Percentiles rank a stretch among this genome's conserved stretches.
Evolutionary conservation across 345 rosid species (phyloP).

Genomic region (Euphorbia lathyris): DNA sequence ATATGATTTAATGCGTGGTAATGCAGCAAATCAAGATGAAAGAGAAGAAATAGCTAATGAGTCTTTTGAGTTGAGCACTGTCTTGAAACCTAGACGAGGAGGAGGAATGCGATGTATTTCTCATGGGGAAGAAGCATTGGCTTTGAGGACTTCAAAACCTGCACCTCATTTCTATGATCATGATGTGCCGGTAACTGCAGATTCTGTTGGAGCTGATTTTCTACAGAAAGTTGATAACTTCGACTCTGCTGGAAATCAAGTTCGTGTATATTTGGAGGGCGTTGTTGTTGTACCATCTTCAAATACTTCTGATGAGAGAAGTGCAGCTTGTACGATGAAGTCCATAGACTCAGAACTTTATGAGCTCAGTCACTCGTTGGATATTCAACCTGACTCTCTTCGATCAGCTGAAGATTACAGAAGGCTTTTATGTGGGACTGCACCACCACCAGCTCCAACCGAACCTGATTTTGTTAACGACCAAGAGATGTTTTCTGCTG

Average conservation of each 20-base stretch:
- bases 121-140: constrained; percentile 29
- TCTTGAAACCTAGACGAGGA: constrained; percentile 15
- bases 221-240: constrained; percentile 21
- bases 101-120: constrained; percentile 29
- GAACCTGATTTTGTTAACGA: constrained; percentile 37
- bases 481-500: constrained; percentile 48
- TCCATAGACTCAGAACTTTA: constrained; percentile 31
- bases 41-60: constrained; percentile 33
- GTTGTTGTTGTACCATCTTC: constrained; percentile 16
- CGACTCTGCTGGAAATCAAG: constrained; percentile 20
- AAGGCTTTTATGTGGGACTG: constrained; percentile 36
- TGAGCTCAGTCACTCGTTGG: constrained; percentile 26
- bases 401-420: constrained; percentile 40
- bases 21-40: constrained; percentile 29
- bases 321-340: constrained; percentile 23
- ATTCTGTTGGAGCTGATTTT: constrained; percentile 27
- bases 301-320: constrained; percentile 22
- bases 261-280: constrained; percentile 11
- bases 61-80: constrained; percentile 27
- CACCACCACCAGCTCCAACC: constrained; percentile 21
- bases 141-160: constrained; percentile 29
- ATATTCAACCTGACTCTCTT: constrained; percentile 37
- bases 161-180: constrained; percentile 16
- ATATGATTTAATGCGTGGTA: constrained; percentile 33
- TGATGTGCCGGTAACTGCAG: constrained; percentile 20